A percentile compares a stretch with the other conserved stretches of the same genome.
Conservation (phyloP, 192 early-diverging fungal genomes). For the Pilaira anomala region DNA sequence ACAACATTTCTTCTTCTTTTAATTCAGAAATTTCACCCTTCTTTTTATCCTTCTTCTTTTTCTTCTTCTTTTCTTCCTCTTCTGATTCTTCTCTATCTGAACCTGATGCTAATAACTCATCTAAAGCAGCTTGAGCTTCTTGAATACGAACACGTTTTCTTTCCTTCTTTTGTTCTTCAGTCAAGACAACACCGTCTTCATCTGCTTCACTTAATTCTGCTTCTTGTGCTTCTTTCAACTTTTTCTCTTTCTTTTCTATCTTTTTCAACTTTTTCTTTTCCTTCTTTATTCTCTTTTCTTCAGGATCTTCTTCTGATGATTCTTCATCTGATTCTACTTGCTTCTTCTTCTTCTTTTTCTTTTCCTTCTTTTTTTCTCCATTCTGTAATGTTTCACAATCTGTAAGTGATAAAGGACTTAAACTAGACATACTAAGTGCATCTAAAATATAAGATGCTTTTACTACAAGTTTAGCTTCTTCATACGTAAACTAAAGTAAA, state of each 20-base stretch:
- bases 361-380: constrained; percentile 15
- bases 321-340: neutral
- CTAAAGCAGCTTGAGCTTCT: too few relatives aligned
- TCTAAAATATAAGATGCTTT: constrained; percentile 20
- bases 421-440: constrained; percentile 23
- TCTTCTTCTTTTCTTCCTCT: constrained; percentile 6
- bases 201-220: neutral
- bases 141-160: too few relatives aligned
- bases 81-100: neutral
- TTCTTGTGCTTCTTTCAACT: neutral
- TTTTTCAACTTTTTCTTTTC: constrained; percentile 6
- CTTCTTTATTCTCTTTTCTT: constrained; percentile 11
- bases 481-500: constrained; percentile 25
- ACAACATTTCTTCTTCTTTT: neutral
- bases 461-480: constrained; percentile 19
- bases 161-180: too few relatives aligned
- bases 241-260: constrained; percentile 8
- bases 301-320: neutral
- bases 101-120: neutral
- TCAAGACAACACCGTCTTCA: neutral
- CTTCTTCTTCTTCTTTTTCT: constrained; percentile 9
- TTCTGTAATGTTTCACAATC: neutral
- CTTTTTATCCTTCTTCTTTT: constrained; percentile 6
- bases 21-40: constrained; percentile 10
- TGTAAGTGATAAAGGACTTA: constrained; percentile 3